phyloP scores from a whole-genome alignment of 441 rosid species.

The Erysimum cheiri region DNA sequence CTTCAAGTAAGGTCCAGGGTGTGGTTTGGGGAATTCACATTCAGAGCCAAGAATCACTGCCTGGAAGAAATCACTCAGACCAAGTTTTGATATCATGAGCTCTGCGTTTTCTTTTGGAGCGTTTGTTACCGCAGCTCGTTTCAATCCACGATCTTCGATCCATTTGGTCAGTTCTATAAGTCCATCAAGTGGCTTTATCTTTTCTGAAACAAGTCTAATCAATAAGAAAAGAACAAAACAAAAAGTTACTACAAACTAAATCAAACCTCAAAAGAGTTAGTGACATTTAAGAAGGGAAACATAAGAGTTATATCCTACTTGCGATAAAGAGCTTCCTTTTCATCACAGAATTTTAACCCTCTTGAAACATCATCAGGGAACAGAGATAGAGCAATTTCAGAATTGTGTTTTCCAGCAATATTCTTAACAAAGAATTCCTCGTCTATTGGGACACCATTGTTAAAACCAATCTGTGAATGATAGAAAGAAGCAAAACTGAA shows the following conservation, averaged over 20 bases:
- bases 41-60: conserved; percentile 76
- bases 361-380: conserved; percentile 77
- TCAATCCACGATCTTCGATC: conserved; percentile 83
- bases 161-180: conserved; percentile 76
- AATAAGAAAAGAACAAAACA: background rate
- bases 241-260: conserved; percentile 19
- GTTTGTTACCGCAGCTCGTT: conserved; percentile 93
- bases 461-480: conserved; percentile 72
- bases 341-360: conserved; percentile 64
- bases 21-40: conserved; percentile 85
- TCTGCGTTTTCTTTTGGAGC: conserved; percentile 91
- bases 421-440: conserved; percentile 71
- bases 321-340: conserved; percentile 85
- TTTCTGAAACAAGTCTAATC: conserved; percentile 71
- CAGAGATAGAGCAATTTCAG: conserved; percentile 66
- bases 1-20: conserved; percentile 86
- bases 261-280: background rate
- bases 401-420: conserved; percentile 83
- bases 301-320: conserved; percentile 50
- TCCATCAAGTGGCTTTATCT: conserved; percentile 67
- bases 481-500: conserved; percentile 14
- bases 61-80: conserved; percentile 76
- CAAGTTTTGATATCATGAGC: conserved; percentile 75
- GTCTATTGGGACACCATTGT: conserved; percentile 80
- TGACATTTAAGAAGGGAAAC: background rate